Conservation (phyloP, 163 green algal species). For the Chloromonas sp. region DNA sequence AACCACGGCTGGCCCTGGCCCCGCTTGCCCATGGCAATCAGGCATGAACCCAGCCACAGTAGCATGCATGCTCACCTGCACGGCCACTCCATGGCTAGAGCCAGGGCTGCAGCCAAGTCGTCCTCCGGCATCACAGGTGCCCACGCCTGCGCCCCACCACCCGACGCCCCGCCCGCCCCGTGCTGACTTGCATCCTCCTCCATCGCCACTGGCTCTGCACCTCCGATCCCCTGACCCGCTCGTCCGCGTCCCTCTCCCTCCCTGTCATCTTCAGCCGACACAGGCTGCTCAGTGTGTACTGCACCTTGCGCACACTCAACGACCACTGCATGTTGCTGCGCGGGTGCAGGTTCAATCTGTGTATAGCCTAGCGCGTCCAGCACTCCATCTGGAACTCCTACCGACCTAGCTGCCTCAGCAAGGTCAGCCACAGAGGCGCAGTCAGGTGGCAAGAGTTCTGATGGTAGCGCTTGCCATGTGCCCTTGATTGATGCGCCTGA, state of each 20-base stretch:
- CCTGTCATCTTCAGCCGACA: no score
- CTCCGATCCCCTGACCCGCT: no score
- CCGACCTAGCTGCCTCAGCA: no score
- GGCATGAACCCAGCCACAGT: not conserved
- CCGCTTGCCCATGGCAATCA: not conserved
- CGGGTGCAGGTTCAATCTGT: not conserved
- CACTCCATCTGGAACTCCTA: not conserved
- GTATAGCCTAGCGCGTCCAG: not conserved
- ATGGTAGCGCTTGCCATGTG: not conserved
- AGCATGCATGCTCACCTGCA: not conserved
- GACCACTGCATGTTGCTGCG: not conserved
- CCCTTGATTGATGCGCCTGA: not conserved
- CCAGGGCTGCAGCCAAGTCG: not conserved
- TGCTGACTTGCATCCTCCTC: not conserved
- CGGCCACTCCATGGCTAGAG: not conserved
- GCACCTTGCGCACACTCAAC: no score
- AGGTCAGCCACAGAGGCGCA: not conserved
- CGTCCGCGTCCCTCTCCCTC: no score
- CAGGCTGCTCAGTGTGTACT: no score
- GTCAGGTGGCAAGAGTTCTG: not conserved
- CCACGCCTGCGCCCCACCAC: not conserved
- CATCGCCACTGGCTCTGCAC: not conserved
- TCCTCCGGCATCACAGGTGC: not conserved
- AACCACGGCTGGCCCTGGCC: no score
- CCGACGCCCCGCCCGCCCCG: no score